Evolutionary conservation across 1,139 yeast genomes (phyloP), one percentile per base, ranked within the genome.

Genomic region (Candida gigantensis): DNA sequence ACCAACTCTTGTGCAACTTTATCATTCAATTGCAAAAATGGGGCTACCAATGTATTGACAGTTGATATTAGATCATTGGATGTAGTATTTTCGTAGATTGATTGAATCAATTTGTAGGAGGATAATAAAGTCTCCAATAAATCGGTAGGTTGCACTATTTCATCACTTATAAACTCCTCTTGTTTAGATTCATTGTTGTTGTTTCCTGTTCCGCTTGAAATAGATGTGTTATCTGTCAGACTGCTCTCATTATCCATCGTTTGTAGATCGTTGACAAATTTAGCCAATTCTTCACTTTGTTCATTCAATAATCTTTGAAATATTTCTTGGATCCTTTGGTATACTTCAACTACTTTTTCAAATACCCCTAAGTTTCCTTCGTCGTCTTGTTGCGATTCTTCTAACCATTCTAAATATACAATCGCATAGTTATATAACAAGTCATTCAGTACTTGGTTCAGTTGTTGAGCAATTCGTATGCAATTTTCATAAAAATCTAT

Each of bases 371-470:
- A n/a, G 6, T 4, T 9, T 3, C 13, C 13, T n/a, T 3, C n/a
- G 11, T 23, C 25, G 3, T 23, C 25, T 2, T 28, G 40, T 2
- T 35, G 40, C 6, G 52, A 50, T 5, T 52, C 53, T 17, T 77
- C 82, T 26, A 76, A 52, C 10, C 63, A 62, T 41, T 76, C 81
- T 6, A 68, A 66, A 42, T 72, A 72, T 2, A 71, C 77, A 32
- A 74, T 51, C 0, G 71, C 77, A 14, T 68, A 55, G 44, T 77
- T 77, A 52, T 60, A 74, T 18, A 66, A 51, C 36, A 74, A 57
- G 50, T 74, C 80, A 47, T 59, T 49, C 8, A 70, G 66, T 3
- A 59, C 36, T 18, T 24, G 18, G 8, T 24, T 29, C 24, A 10
- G 9, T 13, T 18, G 28, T 11, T 13, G 24, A 13, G 43, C 45